Evolutionary conservation across 2,329 filamentous ascomycete genomes (phyloP).

Genomic region (Zasmidium cellare): DNA sequence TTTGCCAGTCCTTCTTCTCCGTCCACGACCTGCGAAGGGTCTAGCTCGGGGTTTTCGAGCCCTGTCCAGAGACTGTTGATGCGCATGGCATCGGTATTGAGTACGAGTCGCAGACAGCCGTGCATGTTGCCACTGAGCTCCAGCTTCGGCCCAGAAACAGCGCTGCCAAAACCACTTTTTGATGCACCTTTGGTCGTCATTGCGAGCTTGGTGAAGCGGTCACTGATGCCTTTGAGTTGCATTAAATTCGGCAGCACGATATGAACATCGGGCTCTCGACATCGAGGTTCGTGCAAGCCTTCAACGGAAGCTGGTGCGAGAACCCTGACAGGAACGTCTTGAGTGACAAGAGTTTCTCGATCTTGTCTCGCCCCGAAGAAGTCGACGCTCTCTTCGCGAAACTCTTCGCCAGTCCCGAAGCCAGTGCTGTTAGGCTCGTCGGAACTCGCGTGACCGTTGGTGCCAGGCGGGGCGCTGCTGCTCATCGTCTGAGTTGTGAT

Average conservation of each 20-base stretch:
- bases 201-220: slow-evolving; percentile 89
- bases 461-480: slow-evolving; percentile 44
- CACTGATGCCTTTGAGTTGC: slow-evolving; percentile 90
- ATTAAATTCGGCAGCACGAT: slow-evolving; percentile 84
- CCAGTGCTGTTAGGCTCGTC: slow-evolving; percentile 38
- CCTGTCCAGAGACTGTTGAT: slow-evolving; percentile 85
- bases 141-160: slow-evolving; percentile 59
- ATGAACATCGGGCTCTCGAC: slow-evolving; percentile 89
- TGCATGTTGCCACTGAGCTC: slow-evolving; percentile 95
- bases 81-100: slow-evolving; percentile 78
- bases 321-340: slow-evolving; percentile 93
- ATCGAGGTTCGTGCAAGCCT: slow-evolving; percentile 87
- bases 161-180: slow-evolving; percentile 37
- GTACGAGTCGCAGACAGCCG: slow-evolving; percentile 75
- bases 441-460: slow-evolving; percentile 22
- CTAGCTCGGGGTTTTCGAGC: slow-evolving; percentile 82
- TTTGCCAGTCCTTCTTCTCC: slow-evolving; percentile 68
- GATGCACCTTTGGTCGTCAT: slow-evolving; percentile 38
- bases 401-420: slow-evolving; percentile 18
- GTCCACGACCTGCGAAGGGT: slow-evolving; percentile 69
- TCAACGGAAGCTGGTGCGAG: slow-evolving; percentile 82
- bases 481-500: slow-evolving; percentile 74
- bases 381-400: slow-evolving; percentile 28
- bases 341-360: slow-evolving; percentile 88
- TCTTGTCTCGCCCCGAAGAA: slow-evolving; percentile 62